Evolutionary conservation across 169 alveolate genomes (phyloP).

Genomic region (Eimeria necatrix): DNA sequence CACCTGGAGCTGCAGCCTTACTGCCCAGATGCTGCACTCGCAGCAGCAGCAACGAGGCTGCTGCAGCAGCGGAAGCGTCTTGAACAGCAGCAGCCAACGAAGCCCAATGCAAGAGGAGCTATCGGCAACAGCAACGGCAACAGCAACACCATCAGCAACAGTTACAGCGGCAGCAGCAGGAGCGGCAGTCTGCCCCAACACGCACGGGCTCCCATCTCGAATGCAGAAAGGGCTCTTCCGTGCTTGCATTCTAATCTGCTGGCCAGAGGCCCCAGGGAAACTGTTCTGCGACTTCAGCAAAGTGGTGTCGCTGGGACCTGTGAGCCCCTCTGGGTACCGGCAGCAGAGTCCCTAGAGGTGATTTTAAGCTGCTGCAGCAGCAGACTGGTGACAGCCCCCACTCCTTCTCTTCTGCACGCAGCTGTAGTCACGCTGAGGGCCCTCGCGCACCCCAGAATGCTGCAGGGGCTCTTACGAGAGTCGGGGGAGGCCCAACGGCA

Average conservation of each 20-base stretch:
- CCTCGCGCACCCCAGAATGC: not conserved
- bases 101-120: too few relatives aligned
- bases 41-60: conserved; percentile 42
- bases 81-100: not conserved
- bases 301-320: too few relatives aligned
- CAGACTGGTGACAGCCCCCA: conserved; percentile 19
- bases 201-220: too few relatives aligned
- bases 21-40: not conserved
- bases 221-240: too few relatives aligned
- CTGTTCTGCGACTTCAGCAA: too few relatives aligned
- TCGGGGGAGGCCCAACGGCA: not conserved
- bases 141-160: not conserved
- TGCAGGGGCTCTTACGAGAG: not conserved
- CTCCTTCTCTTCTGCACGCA: conserved; percentile 4
- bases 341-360: not conserved
- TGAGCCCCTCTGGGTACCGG: not conserved
- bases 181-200: not conserved
- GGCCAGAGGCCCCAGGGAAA: too few relatives aligned
- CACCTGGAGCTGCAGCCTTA: conserved; percentile 29
- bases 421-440: not conserved
- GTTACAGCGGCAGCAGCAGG: not conserved
- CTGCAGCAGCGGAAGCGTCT: not conserved
- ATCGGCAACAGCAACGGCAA: not conserved
- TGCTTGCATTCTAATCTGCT: too few relatives aligned
- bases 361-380: conserved; percentile 53